Base-by-base conservation (phyloP, 73 alveolate species). In the Paramecium biaurelia region DNA sequence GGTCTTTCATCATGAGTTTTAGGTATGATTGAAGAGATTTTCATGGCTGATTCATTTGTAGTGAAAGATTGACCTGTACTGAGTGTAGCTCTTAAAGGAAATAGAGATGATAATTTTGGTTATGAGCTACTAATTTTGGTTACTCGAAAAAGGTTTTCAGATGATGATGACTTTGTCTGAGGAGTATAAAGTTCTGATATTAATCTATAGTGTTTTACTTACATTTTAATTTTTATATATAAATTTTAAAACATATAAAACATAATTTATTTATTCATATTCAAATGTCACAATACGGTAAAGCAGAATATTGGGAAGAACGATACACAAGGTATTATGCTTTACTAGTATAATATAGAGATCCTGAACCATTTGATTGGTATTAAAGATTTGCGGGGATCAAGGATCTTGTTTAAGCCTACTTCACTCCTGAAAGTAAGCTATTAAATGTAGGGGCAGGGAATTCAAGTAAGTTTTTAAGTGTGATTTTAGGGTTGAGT, bases 281-380 rank as follows among this genome's bases (percentile, higher is more conserved):
- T 63, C 84, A 89, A 89, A 95, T 97, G 98, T 98, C 98, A 42
- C 96, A 97, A 93, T 98, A 97, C 96, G 99, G 99, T 74, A 98
- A 97, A 90, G 97, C 98, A 53, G 99, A 98, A 90, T 98, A 98
- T 93, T 98, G 99, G 99, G 99, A 98, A 92, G 99, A 98, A 93
- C 92, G 99, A 92, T 98, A 98, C 95, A 95, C 98, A 70, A 95
- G 96, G 99, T 96, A 95, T 41, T 34, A 67, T 10, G 4, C 3
- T 56, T 37, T 47, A 23, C 34, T 37, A 12, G 37, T 45, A 15
- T 15, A 42, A 32, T 26, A 5, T 84, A 96, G 99, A 74, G 98
- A 97, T 63, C 97, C 99, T 70, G 99, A 98, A 63, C 99, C 99
- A 21, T 98, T 97, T 92, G 99, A 98, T 87, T 98, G 99, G 99